Evolutionary conservation across 2,329 filamentous ascomycete genomes (phyloP).

Genomic region (Cladosporium sp.): DNA sequence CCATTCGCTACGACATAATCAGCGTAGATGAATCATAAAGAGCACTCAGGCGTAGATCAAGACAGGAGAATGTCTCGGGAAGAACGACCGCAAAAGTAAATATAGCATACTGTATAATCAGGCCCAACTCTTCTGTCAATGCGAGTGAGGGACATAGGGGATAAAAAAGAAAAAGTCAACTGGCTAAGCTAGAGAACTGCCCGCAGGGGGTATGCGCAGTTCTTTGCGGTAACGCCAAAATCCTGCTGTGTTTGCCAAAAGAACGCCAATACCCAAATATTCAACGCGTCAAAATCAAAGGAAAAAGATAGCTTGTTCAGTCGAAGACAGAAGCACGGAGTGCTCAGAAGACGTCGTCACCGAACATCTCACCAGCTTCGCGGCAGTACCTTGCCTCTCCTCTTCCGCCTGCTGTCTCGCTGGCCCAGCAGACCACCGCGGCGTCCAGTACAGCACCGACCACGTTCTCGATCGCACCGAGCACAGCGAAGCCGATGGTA

Average conservation of each 20-base stretch:
- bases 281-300: neutral
- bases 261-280: neutral
- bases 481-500: constrained; percentile 90
- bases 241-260: neutral
- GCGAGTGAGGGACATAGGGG: constrained; percentile 1
- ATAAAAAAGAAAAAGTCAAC: neutral
- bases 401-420: constrained; percentile 66
- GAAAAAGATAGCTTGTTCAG: neutral
- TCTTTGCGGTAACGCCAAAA: neutral
- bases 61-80: neutral
- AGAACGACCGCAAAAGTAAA: neutral
- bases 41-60: neutral
- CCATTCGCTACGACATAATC: neutral
- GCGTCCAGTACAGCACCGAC: constrained; percentile 42
- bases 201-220: neutral
- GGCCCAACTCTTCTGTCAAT: constrained; percentile 4
- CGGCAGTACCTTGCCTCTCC: constrained; percentile 80
- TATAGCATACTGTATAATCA: neutral
- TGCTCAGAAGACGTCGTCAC: constrained; percentile 50
- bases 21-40: neutral
- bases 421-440: constrained; percentile 91
- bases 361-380: constrained; percentile 87
- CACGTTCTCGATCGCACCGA: constrained; percentile 53
- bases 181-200: neutral
- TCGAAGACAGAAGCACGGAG: neutral